Conservation (phyloP, 352 stramenopile genomes). For the Phytophthora boehmeriae region DNA sequence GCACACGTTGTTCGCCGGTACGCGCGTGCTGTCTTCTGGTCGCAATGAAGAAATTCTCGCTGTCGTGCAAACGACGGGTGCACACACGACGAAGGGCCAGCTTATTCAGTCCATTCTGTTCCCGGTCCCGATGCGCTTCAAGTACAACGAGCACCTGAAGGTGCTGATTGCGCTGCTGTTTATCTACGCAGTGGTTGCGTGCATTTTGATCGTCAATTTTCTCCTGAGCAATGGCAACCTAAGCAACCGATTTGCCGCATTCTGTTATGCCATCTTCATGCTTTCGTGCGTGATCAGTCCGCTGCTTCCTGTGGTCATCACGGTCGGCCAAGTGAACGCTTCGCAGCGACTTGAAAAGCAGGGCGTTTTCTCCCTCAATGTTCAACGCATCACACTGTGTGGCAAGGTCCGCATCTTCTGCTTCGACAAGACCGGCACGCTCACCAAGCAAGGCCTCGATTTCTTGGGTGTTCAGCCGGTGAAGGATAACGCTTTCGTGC, state of each 20-base stretch:
- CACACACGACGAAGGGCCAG: constrained; percentile 68
- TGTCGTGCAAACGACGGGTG: constrained; percentile 65
- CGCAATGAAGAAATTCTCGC: constrained; percentile 51
- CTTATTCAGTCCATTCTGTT: constrained; percentile 75
- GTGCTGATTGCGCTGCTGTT: constrained; percentile 61
- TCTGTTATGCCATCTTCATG: constrained; percentile 55
- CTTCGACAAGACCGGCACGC: constrained; percentile 88
- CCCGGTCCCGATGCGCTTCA: constrained; percentile 76
- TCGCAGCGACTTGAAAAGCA: constrained; percentile 51
- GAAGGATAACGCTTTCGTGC: constrained; percentile 11
- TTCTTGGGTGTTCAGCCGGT: constrained; percentile 49
- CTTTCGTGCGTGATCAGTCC: constrained; percentile 56
- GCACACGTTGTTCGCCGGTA: constrained; percentile 77
- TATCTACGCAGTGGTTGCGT: constrained; percentile 53
- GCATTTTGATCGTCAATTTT: constrained; percentile 43
- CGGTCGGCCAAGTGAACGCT: constrained; percentile 68
- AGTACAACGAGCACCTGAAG: constrained; percentile 81
- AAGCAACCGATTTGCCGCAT: constrained; percentile 47
- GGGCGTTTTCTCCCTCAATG: constrained; percentile 66
- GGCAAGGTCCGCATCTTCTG: constrained; percentile 76
- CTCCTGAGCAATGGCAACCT: constrained; percentile 44
- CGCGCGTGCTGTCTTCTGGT: constrained; percentile 53
- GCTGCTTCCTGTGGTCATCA: constrained; percentile 74
- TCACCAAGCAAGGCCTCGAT: constrained; percentile 79
- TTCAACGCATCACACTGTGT: constrained; percentile 66